Base-by-base conservation (phyloP, 2,329 filamentous ascomycete species). In the Colletotrichum spinosum region DNA sequence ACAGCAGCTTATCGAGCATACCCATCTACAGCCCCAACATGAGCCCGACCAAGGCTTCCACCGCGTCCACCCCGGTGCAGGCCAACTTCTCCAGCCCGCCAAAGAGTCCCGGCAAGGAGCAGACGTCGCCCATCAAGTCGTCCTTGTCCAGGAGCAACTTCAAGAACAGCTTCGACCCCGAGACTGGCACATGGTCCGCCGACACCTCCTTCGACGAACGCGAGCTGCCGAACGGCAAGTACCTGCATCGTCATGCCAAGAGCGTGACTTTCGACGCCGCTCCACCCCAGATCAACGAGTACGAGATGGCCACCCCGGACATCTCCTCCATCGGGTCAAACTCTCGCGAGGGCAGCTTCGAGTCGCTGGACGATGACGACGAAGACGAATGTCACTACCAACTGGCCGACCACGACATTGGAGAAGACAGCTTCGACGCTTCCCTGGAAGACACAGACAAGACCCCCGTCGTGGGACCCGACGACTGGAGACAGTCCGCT, bases 241-340 rank as follows among this genome's bases (percentile, higher is more conserved):
- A 84, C 11, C 84, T 94, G 46, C 91, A 93, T 75, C 91, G 94
- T 58, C 92, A 97, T 78, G 90, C 93, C 52, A 99, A 99, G 84
- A 97, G 94, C 73, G 96, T 99, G 64, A 99, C 95, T 1, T 99
- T 99, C 75, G 94, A 98, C 79, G 92, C 91, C 42, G 94, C 93
- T 2, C 95, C 95, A 25, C 96, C 96, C 33, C 92, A 97, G 75
- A 87, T 99, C 73, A 97, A 98, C 75, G 96, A 99, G 79, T 99
- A 98, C 77, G 96, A 98, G 79, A 94, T 97, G 92, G 92, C 93
- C 39, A 99, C 96, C 2, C 96, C 96, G 10, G 96, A 97, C 74
- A 88, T 97, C n/a, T 97, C 95, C 2, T 97, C 94, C 0, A 85
- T 97, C 33, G 93, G 92, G 34, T 95, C 92, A 53, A 94, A 91